These are phyloP conservation scores for Amauroascus verrucosus DNA, from an alignment of 2,329 filamentous ascomycete genomes.

Conservation along the genomic window DNA sequence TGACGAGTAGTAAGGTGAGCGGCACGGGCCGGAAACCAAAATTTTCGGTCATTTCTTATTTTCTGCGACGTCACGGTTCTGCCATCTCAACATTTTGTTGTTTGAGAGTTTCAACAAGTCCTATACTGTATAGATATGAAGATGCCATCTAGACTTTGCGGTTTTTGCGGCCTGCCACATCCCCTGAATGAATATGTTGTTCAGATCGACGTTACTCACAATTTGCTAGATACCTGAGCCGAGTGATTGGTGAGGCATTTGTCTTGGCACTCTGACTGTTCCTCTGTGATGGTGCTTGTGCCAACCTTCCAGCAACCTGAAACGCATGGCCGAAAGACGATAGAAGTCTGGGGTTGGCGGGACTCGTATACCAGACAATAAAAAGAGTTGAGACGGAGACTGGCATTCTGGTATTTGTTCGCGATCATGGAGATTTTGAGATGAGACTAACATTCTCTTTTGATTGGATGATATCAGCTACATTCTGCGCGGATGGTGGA, in stretches of 20 bases:
- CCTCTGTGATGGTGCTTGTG: not conserved
- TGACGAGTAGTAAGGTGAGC: no score
- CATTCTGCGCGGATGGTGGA: not conserved
- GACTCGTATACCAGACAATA: not conserved
- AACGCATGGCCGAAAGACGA: constrained; percentile 1
- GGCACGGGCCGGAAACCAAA: no score
- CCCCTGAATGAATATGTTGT: not conserved
- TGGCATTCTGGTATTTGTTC: constrained; percentile 5
- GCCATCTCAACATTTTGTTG: not conserved
- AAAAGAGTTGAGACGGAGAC: constrained; percentile 1
- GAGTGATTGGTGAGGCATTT: not conserved
- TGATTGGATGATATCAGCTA: constrained; percentile 1
- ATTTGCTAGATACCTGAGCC: not conserved
- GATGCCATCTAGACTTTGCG: not conserved
- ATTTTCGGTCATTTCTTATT: not conserved
- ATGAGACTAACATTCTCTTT: not conserved
- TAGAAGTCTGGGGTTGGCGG: not conserved
- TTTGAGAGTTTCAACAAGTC: not conserved
- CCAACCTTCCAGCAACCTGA: constrained; percentile 1
- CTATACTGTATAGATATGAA: not conserved
- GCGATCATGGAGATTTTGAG: not conserved
- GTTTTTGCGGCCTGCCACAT: not conserved
- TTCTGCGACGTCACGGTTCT: not conserved
- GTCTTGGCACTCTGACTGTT: not conserved
- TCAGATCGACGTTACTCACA: not conserved